Base-by-base conservation (phyloP, 2,329 filamentous ascomycete genomes). In the Sarocladium kiliense region DNA sequence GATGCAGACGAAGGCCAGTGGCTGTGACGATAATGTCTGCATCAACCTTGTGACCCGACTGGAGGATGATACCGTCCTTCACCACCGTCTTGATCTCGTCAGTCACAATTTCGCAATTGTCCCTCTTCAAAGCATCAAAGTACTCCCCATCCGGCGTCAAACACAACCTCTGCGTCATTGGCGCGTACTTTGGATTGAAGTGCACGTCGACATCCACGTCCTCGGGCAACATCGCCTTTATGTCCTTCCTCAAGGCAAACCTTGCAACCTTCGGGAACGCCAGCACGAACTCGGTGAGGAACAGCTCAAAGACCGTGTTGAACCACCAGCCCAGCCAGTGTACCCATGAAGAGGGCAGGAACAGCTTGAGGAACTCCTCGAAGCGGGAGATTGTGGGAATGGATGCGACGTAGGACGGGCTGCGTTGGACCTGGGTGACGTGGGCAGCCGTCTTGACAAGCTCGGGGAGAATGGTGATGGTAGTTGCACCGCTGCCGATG, bases 351-450 rank as follows among this genome's bases (percentile, higher is more conserved):
- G 63, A 44, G 7, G 79, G 79, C 16, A 84, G 61, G 4, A 73
- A 64, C 11, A 65, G 65, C 10, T 69, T 73, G 9, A 77, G 58
- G 2, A 70, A 59, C 11, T 59, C 65, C 36, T 70, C 63, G 3
- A 72, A 55, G 2, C 60, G 51, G 55, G 72, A 71, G 23, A 65
- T 63, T 36, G 77, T 72, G 0, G 77, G 74, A 4, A 80, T 53
- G 16, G 76, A 71, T 56, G 87, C 61, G 53, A 91, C 76, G 63
- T 89, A 91, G 1, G 77, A 79, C 0, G 89, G 89, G 49, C 83
- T 89, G 50, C 89, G 82, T 71, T 93, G 89, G 4, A 93, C 76
- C 80, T 91, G 89, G 1, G 87, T 91, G 19, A 89, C 84, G 7
- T 80, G 77, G 5, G 71, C 71, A 7, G 87, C 87, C 37, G 77